Evolutionary conservation across 2,329 filamentous ascomycete species (phyloP).

Genomic region (Ophiostoma populinum): DNA sequence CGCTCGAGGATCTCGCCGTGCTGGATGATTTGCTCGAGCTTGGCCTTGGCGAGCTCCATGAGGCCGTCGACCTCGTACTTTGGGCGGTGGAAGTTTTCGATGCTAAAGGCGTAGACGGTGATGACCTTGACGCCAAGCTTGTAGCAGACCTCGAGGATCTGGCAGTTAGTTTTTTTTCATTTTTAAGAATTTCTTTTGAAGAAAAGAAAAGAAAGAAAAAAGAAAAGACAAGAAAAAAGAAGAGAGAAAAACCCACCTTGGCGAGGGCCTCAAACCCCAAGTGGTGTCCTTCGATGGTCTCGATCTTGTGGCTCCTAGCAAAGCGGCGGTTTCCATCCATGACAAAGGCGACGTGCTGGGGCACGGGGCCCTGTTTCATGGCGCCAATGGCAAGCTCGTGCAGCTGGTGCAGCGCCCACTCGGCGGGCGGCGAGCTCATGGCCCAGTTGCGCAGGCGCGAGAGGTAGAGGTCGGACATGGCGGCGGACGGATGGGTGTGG

Average conservation of each 20-base stretch:
- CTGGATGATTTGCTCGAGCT: constrained; percentile 77
- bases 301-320: constrained; percentile 76
- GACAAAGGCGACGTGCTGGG: constrained; percentile 93
- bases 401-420: constrained; percentile 68
- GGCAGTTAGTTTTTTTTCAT: too few species aligned
- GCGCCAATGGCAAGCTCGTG: constrained; percentile 78
- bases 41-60: constrained; percentile 96
- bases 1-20: constrained; percentile 86
- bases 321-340: constrained; percentile 98
- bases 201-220: neutral
- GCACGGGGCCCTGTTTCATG: constrained; percentile 76
- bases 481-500: too few species aligned
- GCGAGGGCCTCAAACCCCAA: constrained; percentile 90
- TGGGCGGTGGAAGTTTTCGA: constrained; percentile 96
- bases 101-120: constrained; percentile 95
- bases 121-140: constrained; percentile 93
- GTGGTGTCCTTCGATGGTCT: constrained; percentile 92
- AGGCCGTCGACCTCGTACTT: constrained; percentile 92
- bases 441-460: constrained; percentile 47
- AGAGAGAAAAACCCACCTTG: constrained; percentile 37
- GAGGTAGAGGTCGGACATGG: constrained; percentile 37
- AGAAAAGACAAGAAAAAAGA: neutral
- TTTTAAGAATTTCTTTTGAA: too few species aligned
- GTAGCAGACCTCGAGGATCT: constrained; percentile 96
- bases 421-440: constrained; percentile 72